phyloP scores from a whole-genome alignment of 305 asterid genomes.

The Galium porrigens region DNA sequence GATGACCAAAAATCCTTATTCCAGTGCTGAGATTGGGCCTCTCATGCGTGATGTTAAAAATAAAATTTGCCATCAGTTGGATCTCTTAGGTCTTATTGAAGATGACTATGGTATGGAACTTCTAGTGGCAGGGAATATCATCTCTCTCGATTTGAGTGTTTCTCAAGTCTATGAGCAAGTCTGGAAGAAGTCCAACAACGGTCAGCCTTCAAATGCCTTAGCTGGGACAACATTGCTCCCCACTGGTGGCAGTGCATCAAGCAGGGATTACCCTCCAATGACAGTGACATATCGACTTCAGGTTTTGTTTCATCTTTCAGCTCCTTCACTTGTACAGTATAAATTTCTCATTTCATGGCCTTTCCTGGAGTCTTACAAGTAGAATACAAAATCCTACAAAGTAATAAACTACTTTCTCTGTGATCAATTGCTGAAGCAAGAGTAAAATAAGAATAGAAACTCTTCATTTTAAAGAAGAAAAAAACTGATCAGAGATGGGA shows the following conservation, averaged over 20 bases:
- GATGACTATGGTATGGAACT: slow-evolving; percentile 98
- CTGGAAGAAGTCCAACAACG: slow-evolving; percentile 70
- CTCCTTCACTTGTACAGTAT: not conserved
- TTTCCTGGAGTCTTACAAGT: not conserved
- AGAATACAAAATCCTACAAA: not conserved
- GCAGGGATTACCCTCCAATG: slow-evolving; percentile 90
- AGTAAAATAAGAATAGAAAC: not conserved
- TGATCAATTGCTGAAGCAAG: not conserved
- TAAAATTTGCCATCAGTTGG: slow-evolving; percentile 96
- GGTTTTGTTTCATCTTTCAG: slow-evolving; percentile 31
- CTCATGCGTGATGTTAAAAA: slow-evolving; percentile 99
- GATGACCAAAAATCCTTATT: slow-evolving; percentile 97
- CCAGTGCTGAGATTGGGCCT: slow-evolving; percentile 94
- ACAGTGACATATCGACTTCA: slow-evolving; percentile 92
- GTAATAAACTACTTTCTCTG: not conserved
- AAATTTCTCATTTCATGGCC: slow-evolving; percentile 7
- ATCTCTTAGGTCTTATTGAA: slow-evolving; percentile 82
- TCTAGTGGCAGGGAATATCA: slow-evolving; percentile 85
- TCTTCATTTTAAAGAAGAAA: not conserved
- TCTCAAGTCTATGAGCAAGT: slow-evolving; percentile 93
- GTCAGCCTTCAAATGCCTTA: slow-evolving; percentile 53
- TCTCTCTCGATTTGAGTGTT: slow-evolving; percentile 87
- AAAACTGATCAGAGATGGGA: not conserved
- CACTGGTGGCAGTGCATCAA: slow-evolving; percentile 44
- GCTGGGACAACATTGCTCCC: slow-evolving; percentile 58